phyloP scores from a whole-genome alignment of 106 monocot genomes.

The Posidonia australis region DNA sequence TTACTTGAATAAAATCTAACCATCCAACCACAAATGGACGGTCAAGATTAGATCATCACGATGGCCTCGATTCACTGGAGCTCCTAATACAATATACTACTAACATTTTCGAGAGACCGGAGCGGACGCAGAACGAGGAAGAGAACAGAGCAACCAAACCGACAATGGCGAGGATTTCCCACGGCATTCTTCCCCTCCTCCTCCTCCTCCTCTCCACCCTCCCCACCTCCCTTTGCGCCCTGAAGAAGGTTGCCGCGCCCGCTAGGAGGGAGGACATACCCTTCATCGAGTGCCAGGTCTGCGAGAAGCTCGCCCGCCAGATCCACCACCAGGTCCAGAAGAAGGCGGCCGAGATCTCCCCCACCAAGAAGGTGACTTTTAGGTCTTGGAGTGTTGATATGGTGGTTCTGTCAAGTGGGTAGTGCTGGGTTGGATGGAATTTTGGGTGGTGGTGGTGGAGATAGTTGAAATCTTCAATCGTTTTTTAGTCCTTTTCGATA shows the following conservation, averaged over 20 bases:
- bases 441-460: not conserved
- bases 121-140: not conserved
- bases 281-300: conserved; percentile 86
- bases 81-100: not conserved
- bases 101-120: no score
- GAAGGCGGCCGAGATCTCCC: conserved; percentile 49
- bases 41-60: not conserved
- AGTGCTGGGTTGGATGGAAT: not conserved
- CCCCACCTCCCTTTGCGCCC: conserved; percentile 14
- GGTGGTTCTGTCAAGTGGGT: not conserved
- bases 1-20: not conserved
- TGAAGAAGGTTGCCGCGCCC: conserved; percentile 31
- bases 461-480: not conserved
- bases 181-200: conserved; percentile 1
- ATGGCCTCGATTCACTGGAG: not conserved
- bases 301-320: conserved; percentile 76
- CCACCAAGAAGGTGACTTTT: conserved; percentile 57
- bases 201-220: conserved; percentile 11
- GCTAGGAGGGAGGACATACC: conserved; percentile 84
- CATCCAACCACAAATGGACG: not conserved
- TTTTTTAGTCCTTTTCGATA: conserved; percentile 5
- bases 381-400: not conserved
- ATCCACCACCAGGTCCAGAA: conserved; percentile 53
- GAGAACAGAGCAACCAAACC: not conserved
- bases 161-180: conserved; percentile 2